Evolutionary conservation across 2,329 filamentous ascomycete species (phyloP), one percentile per base, ranked within the genome.

Genomic region (Orbilia brochopaga): DNA sequence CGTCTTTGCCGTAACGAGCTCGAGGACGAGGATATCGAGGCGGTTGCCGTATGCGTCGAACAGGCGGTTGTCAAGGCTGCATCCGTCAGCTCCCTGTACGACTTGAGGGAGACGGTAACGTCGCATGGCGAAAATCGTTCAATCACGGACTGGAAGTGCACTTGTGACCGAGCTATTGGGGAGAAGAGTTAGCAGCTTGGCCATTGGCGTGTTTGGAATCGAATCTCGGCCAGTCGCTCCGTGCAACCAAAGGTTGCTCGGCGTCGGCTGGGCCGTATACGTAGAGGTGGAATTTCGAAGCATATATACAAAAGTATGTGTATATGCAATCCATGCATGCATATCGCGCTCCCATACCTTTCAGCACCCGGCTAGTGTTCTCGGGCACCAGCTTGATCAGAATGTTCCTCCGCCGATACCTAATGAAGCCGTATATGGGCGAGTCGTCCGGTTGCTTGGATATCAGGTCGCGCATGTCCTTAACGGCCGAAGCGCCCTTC

Each of bases 311-410:
- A 6, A 15, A 6, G 37, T 17, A 40, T 61, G 57, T 42, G 61
- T 27, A 21, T 46, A 24, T 51, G 17, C 55, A 27, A 53, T 17
- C n/a, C n/a, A n/a, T n/a, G n/a, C n/a, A n/a, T 65, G 32, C 35
- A 50, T 32, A 19, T 57, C 35, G 44, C n/a, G 6, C 30, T 17
- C 32, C 48, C 86, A 76, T 81, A 96, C 94, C 94, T 90, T 96
- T 90, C 60, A 99, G 83, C 62, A 99, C 83, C 77, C 94, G 86
- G 74, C 94, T 97, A 75, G 92, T 93, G 69, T 88, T 90, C 70
- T 96, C 91, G 0, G 93, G 94, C 73, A 96, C 85, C 79, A 94
- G 96, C 81, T 94, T 97, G 79, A 99, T 85, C 70, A 99, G 81
- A 54, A 97, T 90, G 80, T 92, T 97, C 78, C 92, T 87, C 78